Evolutionary conservation across 2,329 filamentous ascomycete species (phyloP).

Genomic region (Didymella keratinophila): DNA sequence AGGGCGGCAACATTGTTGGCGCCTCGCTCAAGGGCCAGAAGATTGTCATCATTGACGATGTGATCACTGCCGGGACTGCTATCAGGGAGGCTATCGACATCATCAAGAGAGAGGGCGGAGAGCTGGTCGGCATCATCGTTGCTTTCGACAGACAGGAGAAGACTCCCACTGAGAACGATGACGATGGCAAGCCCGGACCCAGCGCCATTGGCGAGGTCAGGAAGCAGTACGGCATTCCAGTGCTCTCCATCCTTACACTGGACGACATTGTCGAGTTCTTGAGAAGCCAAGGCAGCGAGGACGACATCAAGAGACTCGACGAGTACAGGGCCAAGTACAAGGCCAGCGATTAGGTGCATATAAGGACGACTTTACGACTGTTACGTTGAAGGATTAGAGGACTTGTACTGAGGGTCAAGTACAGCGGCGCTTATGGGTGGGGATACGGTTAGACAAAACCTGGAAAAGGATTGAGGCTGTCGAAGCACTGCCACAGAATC

Average conservation of each 20-base stretch:
- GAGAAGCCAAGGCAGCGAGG: constrained; percentile 54
- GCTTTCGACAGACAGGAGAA: constrained; percentile 89
- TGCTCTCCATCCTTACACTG: constrained; percentile 82
- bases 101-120: constrained; percentile 84
- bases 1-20: constrained; percentile 92
- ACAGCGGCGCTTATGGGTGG: neutral
- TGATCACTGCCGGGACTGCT: constrained; percentile 93
- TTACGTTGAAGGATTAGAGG: constrained; percentile 1
- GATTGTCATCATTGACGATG: constrained; percentile 92
- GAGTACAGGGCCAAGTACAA: constrained; percentile 53
- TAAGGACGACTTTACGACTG: constrained; percentile 6
- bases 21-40: constrained; percentile 83
- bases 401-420: neutral
- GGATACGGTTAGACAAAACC: constrained; percentile 3
- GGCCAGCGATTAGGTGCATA: constrained; percentile 45
- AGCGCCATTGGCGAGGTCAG: constrained; percentile 88
- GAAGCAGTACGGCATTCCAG: constrained; percentile 83
- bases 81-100: constrained; percentile 92
- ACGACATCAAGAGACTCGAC: constrained; percentile 54
- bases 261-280: constrained; percentile 72
- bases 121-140: constrained; percentile 85
- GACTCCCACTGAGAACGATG: constrained; percentile 66
- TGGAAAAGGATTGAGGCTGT: neutral
- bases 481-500: neutral
- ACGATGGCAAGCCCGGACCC: constrained; percentile 72